A percentile compares a stretch with the other conserved stretches of the same genome.
Evolutionary conservation across 225 moss, liverwort and hornwort species (phyloP).

Genomic region (Neckera pumila): DNA sequence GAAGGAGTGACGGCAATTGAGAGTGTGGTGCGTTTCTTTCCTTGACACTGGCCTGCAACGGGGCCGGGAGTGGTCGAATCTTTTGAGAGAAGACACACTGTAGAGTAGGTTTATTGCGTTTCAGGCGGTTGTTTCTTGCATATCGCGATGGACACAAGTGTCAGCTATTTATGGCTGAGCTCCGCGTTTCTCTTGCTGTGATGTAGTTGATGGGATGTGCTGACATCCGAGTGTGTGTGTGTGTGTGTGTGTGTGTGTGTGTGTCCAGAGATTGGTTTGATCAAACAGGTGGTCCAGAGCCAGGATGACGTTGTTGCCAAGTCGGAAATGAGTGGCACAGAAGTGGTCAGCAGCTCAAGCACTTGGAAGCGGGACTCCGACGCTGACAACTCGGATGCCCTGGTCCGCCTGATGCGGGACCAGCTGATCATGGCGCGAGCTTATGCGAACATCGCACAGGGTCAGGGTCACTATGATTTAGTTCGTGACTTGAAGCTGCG

Average conservation of each 20-base stretch:
- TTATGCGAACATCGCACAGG: conserved; percentile 39
- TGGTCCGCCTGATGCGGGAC: conserved; percentile 39
- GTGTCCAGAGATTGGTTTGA: neutral
- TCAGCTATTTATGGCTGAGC: too few species aligned
- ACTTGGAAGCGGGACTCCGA: conserved; percentile 44
- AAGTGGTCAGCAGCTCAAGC: conserved; percentile 15
- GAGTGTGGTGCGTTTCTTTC: neutral
- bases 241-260: neutral
- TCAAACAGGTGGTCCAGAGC: conserved; percentile 13
- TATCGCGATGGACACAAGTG: neutral
- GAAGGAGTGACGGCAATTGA: neutral
- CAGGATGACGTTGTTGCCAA: neutral
- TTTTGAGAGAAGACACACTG: neutral
- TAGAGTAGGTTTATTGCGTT: neutral
- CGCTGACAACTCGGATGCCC: conserved; percentile 43
- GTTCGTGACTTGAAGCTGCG: conserved; percentile 35
- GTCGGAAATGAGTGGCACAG: conserved; percentile 7
- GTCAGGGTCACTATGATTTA: conserved; percentile 24
- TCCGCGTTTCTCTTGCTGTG: neutral
- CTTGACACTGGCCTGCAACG: neutral
- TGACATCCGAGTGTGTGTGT: neutral
- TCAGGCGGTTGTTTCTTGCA: neutral
- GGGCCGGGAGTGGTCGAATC: neutral
- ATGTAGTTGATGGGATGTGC: neutral
- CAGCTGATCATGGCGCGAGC: conserved; percentile 51